Percentiles rank a stretch among this genome's conserved stretches.
phyloP scores from a whole-genome alignment of 768 basidiomycete species.

The Auricularia auricula-judae region DNA sequence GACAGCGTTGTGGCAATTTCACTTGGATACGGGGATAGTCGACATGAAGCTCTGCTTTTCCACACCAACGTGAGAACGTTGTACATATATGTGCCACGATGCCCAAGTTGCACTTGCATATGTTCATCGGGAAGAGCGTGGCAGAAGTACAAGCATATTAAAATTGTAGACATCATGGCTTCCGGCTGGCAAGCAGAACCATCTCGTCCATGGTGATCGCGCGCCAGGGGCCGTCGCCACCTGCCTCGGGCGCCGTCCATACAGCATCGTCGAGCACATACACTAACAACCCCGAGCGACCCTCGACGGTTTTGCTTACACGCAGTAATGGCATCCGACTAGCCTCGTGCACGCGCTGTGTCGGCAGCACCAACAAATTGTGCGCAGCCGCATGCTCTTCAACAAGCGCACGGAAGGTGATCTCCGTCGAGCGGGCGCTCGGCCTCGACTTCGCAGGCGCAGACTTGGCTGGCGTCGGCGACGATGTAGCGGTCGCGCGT shows the following conservation, averaged over 20 bases:
- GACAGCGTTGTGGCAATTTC: too few relatives aligned
- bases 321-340: conserved; percentile 87
- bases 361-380: conserved; percentile 83
- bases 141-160: too few relatives aligned
- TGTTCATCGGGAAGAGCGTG: too few relatives aligned
- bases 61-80: too few relatives aligned
- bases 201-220: conserved; percentile 85
- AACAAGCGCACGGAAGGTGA: conserved; percentile 87
- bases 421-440: conserved; percentile 51
- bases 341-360: conserved; percentile 70
- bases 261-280: conserved; percentile 92
- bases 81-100: too few relatives aligned
- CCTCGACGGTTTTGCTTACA: conserved; percentile 67
- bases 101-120: too few relatives aligned
- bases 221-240: conserved; percentile 46
- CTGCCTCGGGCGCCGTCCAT: conserved; percentile 53
- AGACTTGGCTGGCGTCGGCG: conserved; percentile 21
- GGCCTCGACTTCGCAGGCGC: conserved; percentile 22
- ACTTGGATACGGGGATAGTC: too few relatives aligned
- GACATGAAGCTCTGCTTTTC: too few relatives aligned
- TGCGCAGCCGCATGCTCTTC: conserved; percentile 81
- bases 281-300: conserved; percentile 76
- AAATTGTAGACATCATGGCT: neutral
- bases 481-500: conserved; percentile 21
- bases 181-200: conserved; percentile 46